Evolutionary conservation across 2,329 filamentous ascomycete species (phyloP).

Genomic region (Aspergillus fructus): DNA sequence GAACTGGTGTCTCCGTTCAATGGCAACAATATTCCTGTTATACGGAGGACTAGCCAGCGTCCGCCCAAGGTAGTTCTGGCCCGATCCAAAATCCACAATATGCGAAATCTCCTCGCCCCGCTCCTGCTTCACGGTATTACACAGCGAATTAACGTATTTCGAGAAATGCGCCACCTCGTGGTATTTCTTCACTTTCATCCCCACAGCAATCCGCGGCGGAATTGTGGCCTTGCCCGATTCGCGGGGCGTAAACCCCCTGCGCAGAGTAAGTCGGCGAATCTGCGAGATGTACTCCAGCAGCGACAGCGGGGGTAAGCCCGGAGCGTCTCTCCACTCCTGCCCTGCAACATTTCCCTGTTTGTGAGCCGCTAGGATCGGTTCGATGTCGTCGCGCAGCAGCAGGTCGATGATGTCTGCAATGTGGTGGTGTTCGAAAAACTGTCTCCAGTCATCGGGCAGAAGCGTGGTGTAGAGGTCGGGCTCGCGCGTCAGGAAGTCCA

Average conservation of each 20-base stretch:
- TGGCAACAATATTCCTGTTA: constrained; percentile 81
- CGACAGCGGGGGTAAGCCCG: constrained; percentile 48
- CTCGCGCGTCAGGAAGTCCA: constrained; percentile 89
- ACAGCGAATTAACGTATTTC: constrained; percentile 73
- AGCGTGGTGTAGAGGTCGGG: constrained; percentile 78
- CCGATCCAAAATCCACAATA: constrained; percentile 92
- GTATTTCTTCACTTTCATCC: constrained; percentile 94
- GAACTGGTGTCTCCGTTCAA: constrained; percentile 84
- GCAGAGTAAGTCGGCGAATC: constrained; percentile 68
- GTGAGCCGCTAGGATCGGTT: constrained; percentile 34
- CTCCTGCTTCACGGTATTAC: constrained; percentile 53
- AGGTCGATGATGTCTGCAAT: constrained; percentile 77
- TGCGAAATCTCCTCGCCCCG: constrained; percentile 64
- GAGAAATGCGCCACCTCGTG: constrained; percentile 93
- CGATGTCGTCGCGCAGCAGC: constrained; percentile 74
- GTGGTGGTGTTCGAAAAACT: constrained; percentile 69
- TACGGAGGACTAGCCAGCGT: constrained; percentile 83
- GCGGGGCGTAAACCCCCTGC: constrained; percentile 56
- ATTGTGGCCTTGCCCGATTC: constrained; percentile 49
- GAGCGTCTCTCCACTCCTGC: constrained; percentile 45
- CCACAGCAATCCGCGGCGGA: constrained; percentile 71
- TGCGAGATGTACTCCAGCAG: constrained; percentile 71
- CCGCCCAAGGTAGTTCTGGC: constrained; percentile 92
- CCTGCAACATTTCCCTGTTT: constrained; percentile 7
- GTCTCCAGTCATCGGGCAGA: constrained; percentile 76